Conservation (phyloP, 192 early-diverging fungal species). For the Globomyces pollinis-pini region DNA sequence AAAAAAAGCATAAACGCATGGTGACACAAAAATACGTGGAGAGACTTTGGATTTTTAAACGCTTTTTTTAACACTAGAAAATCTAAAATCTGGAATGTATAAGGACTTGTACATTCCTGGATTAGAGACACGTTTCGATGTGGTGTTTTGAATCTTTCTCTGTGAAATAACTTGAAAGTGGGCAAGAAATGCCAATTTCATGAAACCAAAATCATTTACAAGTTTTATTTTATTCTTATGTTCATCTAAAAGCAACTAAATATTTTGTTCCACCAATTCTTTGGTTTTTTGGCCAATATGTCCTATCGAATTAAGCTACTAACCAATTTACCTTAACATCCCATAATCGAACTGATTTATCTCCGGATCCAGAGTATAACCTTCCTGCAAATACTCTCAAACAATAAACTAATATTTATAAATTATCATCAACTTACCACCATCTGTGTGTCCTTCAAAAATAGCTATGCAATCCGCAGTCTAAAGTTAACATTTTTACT, state of each 20-base stretch:
- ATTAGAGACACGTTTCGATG: too few species aligned
- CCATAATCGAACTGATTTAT: slow-evolving; percentile 40
- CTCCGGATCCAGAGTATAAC: slow-evolving; percentile 40
- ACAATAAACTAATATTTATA: slow-evolving; percentile 36
- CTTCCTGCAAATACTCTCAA: slow-evolving; percentile 30
- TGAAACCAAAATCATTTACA: too few species aligned
- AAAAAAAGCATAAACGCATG: too few species aligned
- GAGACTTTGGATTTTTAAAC: too few species aligned
- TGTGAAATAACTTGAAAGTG: too few species aligned
- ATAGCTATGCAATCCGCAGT: slow-evolving; percentile 36
- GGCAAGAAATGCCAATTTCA: too few species aligned
- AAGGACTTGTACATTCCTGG: too few species aligned
- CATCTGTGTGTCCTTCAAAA: slow-evolving; percentile 47
- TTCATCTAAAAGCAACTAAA: slow-evolving; percentile 5
- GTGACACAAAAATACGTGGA: too few species aligned
- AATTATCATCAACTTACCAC: slow-evolving; percentile 26
- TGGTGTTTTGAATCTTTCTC: too few species aligned
- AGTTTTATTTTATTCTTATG: too few species aligned
- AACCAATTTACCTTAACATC: slow-evolving; percentile 18
- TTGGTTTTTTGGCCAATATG: neutral
- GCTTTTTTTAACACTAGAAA: too few species aligned
- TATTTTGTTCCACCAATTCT: slow-evolving; percentile 8
- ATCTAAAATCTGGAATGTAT: too few species aligned
- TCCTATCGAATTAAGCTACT: slow-evolving; percentile 9
- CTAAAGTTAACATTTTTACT: slow-evolving; percentile 10